phyloP scores from a whole-genome alignment of 2,329 filamentous ascomycete genomes.

The Rutstroemia sydowiana region DNA sequence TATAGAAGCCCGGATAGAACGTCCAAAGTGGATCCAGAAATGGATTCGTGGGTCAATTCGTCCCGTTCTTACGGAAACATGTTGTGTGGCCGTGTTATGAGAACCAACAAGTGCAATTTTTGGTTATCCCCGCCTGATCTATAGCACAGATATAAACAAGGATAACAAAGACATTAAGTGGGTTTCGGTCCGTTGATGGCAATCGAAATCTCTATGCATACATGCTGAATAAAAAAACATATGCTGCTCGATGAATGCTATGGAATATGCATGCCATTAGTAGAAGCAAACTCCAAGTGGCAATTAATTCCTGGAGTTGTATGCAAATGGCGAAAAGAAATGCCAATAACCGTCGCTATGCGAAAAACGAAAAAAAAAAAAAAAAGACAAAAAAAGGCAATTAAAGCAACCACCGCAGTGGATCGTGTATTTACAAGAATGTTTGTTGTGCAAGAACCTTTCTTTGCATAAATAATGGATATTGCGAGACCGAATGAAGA shows the following conservation, averaged over 20 bases:
- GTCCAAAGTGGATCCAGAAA: background rate
- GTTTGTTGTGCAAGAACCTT: background rate
- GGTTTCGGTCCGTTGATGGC: background rate
- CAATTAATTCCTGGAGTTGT: background rate
- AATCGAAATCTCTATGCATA: constrained; percentile 1
- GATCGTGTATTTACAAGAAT: constrained; percentile 10
- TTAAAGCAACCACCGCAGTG: background rate
- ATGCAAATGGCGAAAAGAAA: constrained; percentile 2
- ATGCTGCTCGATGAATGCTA: constrained; percentile 4
- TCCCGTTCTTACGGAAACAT: background rate
- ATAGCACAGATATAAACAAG: background rate
- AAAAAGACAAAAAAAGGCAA: constrained; percentile 9
- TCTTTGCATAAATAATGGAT: background rate
- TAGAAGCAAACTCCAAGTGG: background rate
- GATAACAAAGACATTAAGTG: constrained; percentile 9
- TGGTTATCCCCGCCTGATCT: background rate
- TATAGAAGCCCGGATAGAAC: background rate
- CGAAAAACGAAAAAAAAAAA: no score
- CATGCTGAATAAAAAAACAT: background rate
- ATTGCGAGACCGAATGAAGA: background rate
- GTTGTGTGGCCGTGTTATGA: background rate
- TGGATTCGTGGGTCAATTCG: background rate
- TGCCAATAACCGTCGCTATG: constrained; percentile 10
- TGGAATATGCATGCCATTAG: constrained; percentile 1
- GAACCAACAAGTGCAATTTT: background rate